Conservation (phyloP, 2,329 filamentous ascomycete genomes). For the Talaromyces sp. region DNA sequence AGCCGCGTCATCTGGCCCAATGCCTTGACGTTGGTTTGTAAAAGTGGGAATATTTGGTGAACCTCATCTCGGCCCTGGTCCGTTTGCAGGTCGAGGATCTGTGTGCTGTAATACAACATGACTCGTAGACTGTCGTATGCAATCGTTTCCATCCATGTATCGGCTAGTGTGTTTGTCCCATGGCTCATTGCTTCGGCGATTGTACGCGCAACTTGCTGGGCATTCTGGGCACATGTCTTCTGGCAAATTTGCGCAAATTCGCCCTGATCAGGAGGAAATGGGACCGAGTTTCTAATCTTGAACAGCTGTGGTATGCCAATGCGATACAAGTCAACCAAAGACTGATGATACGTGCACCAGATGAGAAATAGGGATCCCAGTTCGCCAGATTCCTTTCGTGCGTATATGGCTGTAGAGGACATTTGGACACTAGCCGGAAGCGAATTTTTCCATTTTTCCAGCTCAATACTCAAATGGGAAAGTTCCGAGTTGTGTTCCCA, state of each 20-base stretch:
- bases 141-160: slow-evolving; percentile 42
- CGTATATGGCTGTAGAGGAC: slow-evolving; percentile 41
- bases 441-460: slow-evolving; percentile 37
- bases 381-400: slow-evolving; percentile 43
- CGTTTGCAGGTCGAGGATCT: slow-evolving; percentile 11
- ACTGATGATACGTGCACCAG: slow-evolving; percentile 46
- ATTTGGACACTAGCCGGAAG: slow-evolving; percentile 43
- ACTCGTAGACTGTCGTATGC: slow-evolving; percentile 44
- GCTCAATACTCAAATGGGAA: slow-evolving; percentile 35
- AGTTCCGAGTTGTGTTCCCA: slow-evolving; percentile 43
- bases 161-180: slow-evolving; percentile 37
- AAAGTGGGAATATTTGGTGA: slow-evolving; percentile 17
- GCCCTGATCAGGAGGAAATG: neutral
- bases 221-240: neutral
- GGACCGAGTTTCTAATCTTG: slow-evolving; percentile 34
- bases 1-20: slow-evolving; percentile 11
- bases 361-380: slow-evolving; percentile 42
- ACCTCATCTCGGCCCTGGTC: neutral
- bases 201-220: neutral
- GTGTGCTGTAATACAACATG: slow-evolving; percentile 45
- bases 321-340: slow-evolving; percentile 43
- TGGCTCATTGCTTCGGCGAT: slow-evolving; percentile 24
- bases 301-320: slow-evolving; percentile 44
- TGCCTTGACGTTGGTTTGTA: slow-evolving; percentile 8
- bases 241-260: neutral